Base-by-base conservation (phyloP, 2,329 filamentous ascomycete genomes). In the Epichloe brachyelytri region DNA sequence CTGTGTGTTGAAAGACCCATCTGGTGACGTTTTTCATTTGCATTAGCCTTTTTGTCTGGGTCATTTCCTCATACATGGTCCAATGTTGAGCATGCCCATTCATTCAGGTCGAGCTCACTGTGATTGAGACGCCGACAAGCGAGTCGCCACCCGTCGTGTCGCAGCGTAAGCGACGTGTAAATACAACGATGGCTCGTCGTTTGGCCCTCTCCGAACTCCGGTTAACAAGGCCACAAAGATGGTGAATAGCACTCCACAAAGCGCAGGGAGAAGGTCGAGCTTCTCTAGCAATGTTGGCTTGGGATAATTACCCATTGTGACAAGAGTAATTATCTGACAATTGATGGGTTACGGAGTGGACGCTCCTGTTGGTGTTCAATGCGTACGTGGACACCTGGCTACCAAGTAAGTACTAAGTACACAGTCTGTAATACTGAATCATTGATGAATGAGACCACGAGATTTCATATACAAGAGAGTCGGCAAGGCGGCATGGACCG, bases 91-190 rank as follows among this genome's bases (percentile, higher is more conserved):
- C 5, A 30, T 37, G 5, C 22, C 11, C 19, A 2, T 5, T 10
- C 19, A 8, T 19, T 12, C 7, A 30, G 4, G 7, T 12, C 8
- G 3, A 46, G 22, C 55, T 37, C 46, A 58, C 57, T 58, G 57
- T 12, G 55, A 38, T 43, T 59, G 56, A 3, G 53, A 33, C 19
- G 56, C 41, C 3, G 47, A 52, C 15, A 57, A 53, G 6, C 57
- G 55, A 3, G 30, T 11, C 5, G 50, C 46, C 4, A 54, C 38
- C 40, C 49, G 53, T 44, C 56, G 53, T 30, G 55, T 43, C 14
- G 53, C 39, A 4, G 57, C 56, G 37, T 59, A 58, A 19, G 49
- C 49, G 8, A 59, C 41, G 33, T 59, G 56, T 1, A 57, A 48
- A 41, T 51, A 52, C 7, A 54, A 45, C 37, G 52, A 58, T 34